These are phyloP conservation scores for Vararia minispora DNA, from an alignment of 768 basidiomycete genomes.

Conservation along the genomic window DNA sequence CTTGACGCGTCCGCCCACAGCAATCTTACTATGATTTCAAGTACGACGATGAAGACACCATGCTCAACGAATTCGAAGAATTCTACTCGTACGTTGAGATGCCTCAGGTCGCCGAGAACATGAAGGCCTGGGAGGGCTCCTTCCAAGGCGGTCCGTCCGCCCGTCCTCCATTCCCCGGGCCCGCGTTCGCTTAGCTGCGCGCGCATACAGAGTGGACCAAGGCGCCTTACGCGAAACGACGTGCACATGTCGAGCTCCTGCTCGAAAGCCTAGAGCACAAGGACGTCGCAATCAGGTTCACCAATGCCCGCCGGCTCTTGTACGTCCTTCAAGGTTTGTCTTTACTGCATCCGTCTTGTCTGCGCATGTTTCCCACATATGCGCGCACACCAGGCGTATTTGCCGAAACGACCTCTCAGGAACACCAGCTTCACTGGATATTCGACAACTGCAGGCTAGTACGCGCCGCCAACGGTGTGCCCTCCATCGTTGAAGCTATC, in stretches of 20 bases:
- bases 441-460: conserved; percentile 89
- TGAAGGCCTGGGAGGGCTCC: conserved; percentile 80
- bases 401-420: conserved; percentile 81
- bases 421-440: conserved; percentile 93
- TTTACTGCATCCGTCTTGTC: conserved; percentile 1
- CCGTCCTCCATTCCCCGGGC: conserved; percentile 1
- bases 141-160: conserved; percentile 56
- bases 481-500: conserved; percentile 75
- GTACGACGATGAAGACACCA: conserved; percentile 93
- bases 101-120: conserved; percentile 78
- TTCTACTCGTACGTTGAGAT: conserved; percentile 98
- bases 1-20: conserved; percentile 28
- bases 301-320: conserved; percentile 75
- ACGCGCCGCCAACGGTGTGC: conserved; percentile 72
- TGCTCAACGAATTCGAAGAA: conserved; percentile 94
- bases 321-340: conserved; percentile 84
- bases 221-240: conserved; percentile 47
- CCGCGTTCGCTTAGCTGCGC: conserved; percentile 7
- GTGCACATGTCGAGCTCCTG: conserved; percentile 64
- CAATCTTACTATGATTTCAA: conserved; percentile 85
- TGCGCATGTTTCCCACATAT: conserved; percentile 4
- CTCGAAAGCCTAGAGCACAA: conserved; percentile 84
- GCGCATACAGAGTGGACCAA: conserved; percentile 66
- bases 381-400: conserved; percentile 55
- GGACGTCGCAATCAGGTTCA: conserved; percentile 75